A percentile compares a stretch with the other conserved stretches of the same genome.
phyloP scores from a whole-genome alignment of 2,329 filamentous ascomycete genomes.

The Calonectria hongkongensis region DNA sequence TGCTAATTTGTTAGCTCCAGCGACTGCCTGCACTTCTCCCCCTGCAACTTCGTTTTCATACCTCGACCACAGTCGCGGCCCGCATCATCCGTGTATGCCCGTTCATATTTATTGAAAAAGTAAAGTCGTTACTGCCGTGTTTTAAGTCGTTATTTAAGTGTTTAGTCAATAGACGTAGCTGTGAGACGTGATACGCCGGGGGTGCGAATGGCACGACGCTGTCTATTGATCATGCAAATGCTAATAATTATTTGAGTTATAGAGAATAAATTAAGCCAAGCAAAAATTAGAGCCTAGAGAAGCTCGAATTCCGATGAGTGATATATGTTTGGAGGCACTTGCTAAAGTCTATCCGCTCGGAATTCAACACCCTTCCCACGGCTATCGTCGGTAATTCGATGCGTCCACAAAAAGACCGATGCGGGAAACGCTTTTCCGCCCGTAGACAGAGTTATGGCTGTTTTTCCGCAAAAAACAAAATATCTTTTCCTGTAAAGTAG shows the following conservation, averaged over 20 bases:
- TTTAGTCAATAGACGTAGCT: not conserved
- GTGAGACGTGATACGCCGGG: fast-evolving
- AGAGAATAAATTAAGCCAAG: not conserved
- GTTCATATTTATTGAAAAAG: not conserved
- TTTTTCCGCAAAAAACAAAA: not conserved
- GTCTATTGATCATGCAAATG: not conserved
- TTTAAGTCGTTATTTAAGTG: not conserved
- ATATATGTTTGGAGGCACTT: no score
- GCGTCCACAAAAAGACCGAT: not conserved
- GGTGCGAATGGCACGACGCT: not conserved
- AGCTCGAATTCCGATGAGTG: not conserved
- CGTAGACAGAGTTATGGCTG: not conserved
- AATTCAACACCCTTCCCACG: not conserved
- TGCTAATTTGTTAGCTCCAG: not conserved
- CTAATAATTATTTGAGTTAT: not conserved
- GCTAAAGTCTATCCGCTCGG: not conserved
- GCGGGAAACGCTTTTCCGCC: not conserved
- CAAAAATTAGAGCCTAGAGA: no score
- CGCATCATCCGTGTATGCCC: not conserved
- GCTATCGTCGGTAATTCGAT: constrained; percentile 7
- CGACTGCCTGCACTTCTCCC: not conserved
- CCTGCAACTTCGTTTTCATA: not conserved
- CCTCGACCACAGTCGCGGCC: constrained; percentile 9
- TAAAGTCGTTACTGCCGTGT: no score
- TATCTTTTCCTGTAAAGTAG: not conserved